Conservation (phyloP, 805 yeast species). For the Metschnikowia similis region DNA sequence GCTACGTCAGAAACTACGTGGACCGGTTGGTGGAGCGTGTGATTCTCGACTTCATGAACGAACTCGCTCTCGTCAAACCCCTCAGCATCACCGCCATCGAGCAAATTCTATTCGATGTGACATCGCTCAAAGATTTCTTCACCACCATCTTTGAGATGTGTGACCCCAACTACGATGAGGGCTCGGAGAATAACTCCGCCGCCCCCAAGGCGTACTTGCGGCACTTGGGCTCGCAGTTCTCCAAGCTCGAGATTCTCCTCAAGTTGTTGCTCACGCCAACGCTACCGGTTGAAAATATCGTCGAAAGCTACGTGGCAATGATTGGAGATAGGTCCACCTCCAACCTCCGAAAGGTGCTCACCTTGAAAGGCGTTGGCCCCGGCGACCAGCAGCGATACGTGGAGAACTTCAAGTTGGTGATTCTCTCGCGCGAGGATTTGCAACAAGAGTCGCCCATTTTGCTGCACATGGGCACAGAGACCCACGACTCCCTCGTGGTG, state of each 20-base stretch:
- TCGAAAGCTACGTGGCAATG: constrained; percentile 60
- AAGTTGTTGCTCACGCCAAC: constrained; percentile 61
- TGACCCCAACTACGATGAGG: constrained; percentile 36
- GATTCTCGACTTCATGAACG: constrained; percentile 50
- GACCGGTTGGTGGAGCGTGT: constrained; percentile 71
- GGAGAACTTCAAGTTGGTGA: constrained; percentile 35
- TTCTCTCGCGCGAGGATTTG: constrained; percentile 25
- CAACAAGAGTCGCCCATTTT: constrained; percentile 28
- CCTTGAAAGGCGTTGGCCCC: constrained; percentile 52
- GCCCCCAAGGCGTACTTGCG: constrained; percentile 32
- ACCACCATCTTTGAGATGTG: constrained; percentile 38
- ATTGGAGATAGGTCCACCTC: constrained; percentile 59
- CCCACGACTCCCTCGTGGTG: not conserved
- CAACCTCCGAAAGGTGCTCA: constrained; percentile 64
- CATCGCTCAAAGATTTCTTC: constrained; percentile 55
- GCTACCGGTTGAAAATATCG: constrained; percentile 58
- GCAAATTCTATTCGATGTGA: constrained; percentile 73
- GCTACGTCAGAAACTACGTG: constrained; percentile 67
- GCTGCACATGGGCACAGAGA: constrained; percentile 20
- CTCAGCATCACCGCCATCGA: constrained; percentile 54
- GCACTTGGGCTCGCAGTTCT: constrained; percentile 40
- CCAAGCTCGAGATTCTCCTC: constrained; percentile 56
- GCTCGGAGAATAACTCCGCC: constrained; percentile 8
- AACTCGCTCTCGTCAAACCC: constrained; percentile 62
- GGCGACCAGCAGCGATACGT: constrained; percentile 27